Evolutionary conservation across 176 grass and related monocot genomes (phyloP), one percentile per base, ranked within the genome.

Genomic region (Canna indica): DNA sequence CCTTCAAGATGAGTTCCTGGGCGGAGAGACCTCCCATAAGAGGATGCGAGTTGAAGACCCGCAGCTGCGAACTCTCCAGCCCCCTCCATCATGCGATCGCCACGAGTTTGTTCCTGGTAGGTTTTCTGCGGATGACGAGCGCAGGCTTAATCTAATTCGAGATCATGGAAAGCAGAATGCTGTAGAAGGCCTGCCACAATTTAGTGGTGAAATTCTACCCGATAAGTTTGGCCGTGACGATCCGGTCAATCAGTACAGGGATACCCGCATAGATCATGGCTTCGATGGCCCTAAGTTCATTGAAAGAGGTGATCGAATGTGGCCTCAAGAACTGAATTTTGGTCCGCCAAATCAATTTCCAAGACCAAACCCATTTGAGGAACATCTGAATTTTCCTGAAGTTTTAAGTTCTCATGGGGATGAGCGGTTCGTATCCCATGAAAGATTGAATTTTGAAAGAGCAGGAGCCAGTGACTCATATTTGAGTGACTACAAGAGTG

Each of bases 31-130:
- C 31, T 52, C 84, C 46, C 61, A 85, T 74, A 97, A 97, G 81
- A 79, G 88, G 84, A 90, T 97, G 81, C 93, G 93, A 42, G 11
- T 97, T 18, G 88, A 79, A 72, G 88, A 87, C 33, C 46, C 64
- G 31, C 47, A 64, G 8, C 48, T 63, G 64, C 78, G 81, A n/a
- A 75, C 73, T 79, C 50, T 47, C 62, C 53, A 32, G 16, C 31
- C 73, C 6, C 74, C 25, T 22, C 65, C 41, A 1, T 35, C 29
- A 11, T 69, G 22, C 34, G 36, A 59, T 59, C 71, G 52, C 17
- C 33, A 28, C 16, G 71, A 60, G 75, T 52, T 36, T 32, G 48
- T 67, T 58, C 9, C 67, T 33, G 79, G 79, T 36, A 81, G 65
- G 67, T 22, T 72, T 70, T 76, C 59, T 10, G 26, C 77, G 25